These are phyloP conservation scores for Backusella australiensis DNA, from an alignment of 192 early-diverging fungal species.

Conservation along the genomic window DNA sequence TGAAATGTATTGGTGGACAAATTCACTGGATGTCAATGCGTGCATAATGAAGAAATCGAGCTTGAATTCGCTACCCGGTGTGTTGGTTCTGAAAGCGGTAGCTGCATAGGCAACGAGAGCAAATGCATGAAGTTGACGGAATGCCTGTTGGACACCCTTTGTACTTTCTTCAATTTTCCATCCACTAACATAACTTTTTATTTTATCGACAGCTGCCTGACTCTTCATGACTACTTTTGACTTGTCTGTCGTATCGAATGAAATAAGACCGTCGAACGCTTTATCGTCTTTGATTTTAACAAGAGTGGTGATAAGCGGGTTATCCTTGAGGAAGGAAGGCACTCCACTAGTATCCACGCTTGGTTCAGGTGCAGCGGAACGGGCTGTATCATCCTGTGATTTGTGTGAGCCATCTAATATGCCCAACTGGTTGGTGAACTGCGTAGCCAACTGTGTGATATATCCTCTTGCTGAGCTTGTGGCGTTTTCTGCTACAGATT, in stretches of 20 bases:
- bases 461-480: not conserved
- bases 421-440: not conserved
- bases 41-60: conserved; percentile 52
- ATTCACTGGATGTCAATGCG: conserved; percentile 51
- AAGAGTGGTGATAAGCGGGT: conserved; percentile 37
- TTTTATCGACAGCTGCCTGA: not conserved
- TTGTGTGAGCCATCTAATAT: not conserved
- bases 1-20: conserved; percentile 43
- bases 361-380: not conserved
- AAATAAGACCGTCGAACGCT: conserved; percentile 16
- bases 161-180: conserved; percentile 40
- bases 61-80: conserved; percentile 25
- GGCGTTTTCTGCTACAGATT: not conserved
- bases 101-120: conserved; percentile 39
- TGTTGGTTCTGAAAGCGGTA: conserved; percentile 27
- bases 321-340: not conserved
- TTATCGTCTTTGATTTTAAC: conserved; percentile 34
- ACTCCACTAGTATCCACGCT: not conserved
- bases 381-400: too few relatives aligned
- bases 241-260: not conserved
- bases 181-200: conserved; percentile 34
- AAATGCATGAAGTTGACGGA: conserved; percentile 39
- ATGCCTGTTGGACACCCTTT: conserved; percentile 36
- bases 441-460: not conserved
- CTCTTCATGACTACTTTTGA: conserved; percentile 12